Conservation (phyloP, 2,329 filamentous ascomycete species). For the Phaeophleospora eucalypticola region DNA sequence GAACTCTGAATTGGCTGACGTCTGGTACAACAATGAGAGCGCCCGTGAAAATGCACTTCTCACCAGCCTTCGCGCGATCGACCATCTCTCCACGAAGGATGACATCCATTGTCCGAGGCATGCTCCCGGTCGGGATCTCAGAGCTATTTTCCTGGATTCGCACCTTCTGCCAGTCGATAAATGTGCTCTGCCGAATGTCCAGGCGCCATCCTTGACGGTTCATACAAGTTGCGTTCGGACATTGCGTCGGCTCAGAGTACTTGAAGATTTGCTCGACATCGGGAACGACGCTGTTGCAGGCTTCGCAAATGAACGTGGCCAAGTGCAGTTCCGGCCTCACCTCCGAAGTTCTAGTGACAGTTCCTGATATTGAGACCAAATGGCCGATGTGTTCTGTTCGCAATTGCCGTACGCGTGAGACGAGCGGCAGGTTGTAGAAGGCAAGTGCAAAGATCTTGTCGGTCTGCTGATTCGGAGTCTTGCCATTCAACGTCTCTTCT, state of each 20-base stretch:
- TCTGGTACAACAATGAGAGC: constrained; percentile 95
- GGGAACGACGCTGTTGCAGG: constrained; percentile 75
- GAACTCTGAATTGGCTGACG: constrained; percentile 88
- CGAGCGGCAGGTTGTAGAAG: constrained; percentile 87
- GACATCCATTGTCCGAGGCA: constrained; percentile 97
- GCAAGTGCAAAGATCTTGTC: constrained; percentile 93
- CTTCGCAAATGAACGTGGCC: constrained; percentile 88
- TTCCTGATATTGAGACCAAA: constrained; percentile 91
- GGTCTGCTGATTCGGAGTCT: constrained; percentile 88
- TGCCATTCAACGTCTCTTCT: constrained; percentile 57
- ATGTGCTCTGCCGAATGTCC: constrained; percentile 95
- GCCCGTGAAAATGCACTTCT: constrained; percentile 97
- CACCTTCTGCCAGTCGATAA: constrained; percentile 99
- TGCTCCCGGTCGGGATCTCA: constrained; percentile 96
- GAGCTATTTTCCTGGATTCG: constrained; percentile 97
- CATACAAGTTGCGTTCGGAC: constrained; percentile 79
- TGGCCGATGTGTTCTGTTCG: constrained; percentile 88
- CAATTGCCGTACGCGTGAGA: constrained; percentile 79
- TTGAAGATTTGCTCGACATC: constrained; percentile 97
- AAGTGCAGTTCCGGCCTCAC: constrained; percentile 89
- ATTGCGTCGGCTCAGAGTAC: constrained; percentile 95
- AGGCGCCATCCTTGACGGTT: constrained; percentile 92
- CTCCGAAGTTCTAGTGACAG: constrained; percentile 93
- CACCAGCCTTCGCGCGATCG: constrained; percentile 91
- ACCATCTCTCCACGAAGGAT: constrained; percentile 96